These are phyloP conservation scores for Alternaria sp. DNA, from an alignment of 2,329 filamentous ascomycete genomes.

Conservation along the genomic window DNA sequence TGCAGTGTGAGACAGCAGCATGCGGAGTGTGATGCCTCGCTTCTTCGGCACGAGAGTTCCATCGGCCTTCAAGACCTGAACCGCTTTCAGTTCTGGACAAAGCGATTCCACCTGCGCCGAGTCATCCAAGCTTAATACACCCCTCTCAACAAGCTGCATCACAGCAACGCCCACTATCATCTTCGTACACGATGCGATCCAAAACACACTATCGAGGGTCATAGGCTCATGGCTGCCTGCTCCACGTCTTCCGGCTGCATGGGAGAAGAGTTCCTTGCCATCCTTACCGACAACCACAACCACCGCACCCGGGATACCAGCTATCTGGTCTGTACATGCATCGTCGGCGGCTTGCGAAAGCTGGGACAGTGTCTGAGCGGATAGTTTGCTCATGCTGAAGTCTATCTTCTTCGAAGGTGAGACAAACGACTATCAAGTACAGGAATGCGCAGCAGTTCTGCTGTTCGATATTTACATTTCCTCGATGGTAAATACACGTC, in stretches of 20 bases:
- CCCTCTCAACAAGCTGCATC: slow-evolving; percentile 4
- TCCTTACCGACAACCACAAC: slow-evolving; percentile 2
- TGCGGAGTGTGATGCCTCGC: slow-evolving; percentile 4
- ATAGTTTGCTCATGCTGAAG: background rate
- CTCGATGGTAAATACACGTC: background rate
- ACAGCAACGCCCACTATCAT: background rate
- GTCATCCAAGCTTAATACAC: background rate
- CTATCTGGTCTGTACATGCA: background rate
- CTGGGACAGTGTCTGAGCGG: background rate
- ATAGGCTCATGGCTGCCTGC: background rate
- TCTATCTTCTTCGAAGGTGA: background rate
- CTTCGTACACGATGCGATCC: slow-evolving; percentile 8
- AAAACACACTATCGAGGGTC: slow-evolving; percentile 4
- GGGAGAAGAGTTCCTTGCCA: slow-evolving; percentile 1
- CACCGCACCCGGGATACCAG: background rate
- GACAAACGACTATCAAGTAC: background rate
- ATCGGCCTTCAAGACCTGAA: background rate
- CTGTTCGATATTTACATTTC: background rate
- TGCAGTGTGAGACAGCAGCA: slow-evolving; percentile 6
- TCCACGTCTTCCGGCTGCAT: background rate
- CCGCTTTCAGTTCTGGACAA: background rate
- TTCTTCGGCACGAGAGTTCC: slow-evolving; percentile 5
- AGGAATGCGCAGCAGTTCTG: background rate
- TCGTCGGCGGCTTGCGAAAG: background rate
- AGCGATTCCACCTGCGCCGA: background rate